These are phyloP conservation scores for Kluyveromyces sp. DNA, from an alignment of 1,139 yeast genomes.

Conservation along the genomic window DNA sequence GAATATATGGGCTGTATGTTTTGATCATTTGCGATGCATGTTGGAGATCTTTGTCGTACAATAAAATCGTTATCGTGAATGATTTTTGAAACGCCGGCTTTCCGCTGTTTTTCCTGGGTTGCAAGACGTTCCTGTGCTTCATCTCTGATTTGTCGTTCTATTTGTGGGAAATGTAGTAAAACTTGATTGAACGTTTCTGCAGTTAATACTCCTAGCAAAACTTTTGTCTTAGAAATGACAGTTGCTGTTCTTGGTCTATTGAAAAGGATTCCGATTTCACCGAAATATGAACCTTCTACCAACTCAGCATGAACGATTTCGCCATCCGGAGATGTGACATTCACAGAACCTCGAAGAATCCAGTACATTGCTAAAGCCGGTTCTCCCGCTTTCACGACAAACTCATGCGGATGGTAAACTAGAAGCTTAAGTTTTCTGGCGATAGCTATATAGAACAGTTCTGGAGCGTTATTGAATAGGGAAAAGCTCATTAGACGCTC, in stretches of 20 bases:
- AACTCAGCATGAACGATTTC: conserved; percentile 67
- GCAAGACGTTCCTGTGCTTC: conserved; percentile 73
- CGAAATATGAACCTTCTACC: conserved; percentile 63
- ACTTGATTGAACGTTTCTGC: conserved; percentile 55
- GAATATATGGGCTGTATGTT: background rate
- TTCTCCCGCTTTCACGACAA: conserved; percentile 62
- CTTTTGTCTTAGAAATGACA: conserved; percentile 62
- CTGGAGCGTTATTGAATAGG: conserved; percentile 58
- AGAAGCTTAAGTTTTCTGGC: conserved; percentile 51
- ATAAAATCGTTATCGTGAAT: conserved; percentile 3
- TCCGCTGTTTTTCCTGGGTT: conserved; percentile 54
- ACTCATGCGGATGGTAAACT: conserved; percentile 59
- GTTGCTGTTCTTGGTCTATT: conserved; percentile 74
- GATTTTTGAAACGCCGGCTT: conserved; percentile 21
- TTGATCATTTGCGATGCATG: background rate
- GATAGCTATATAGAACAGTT: conserved; percentile 50
- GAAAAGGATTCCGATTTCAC: conserved; percentile 70
- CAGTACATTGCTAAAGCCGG: conserved; percentile 75
- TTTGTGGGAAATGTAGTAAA: conserved; percentile 51
- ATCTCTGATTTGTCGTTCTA: conserved; percentile 62
- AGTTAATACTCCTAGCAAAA: conserved; percentile 59
- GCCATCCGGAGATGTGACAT: conserved; percentile 68
- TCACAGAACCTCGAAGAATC: conserved; percentile 67
- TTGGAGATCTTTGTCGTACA: conserved; percentile 1
- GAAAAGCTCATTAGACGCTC: conserved; percentile 50